A percentile compares a stretch with the other conserved stretches of the same genome.
These are phyloP conservation scores for Asterophora lycoperdoides DNA, from an alignment of 768 basidiomycete genomes.

Conservation along the genomic window DNA sequence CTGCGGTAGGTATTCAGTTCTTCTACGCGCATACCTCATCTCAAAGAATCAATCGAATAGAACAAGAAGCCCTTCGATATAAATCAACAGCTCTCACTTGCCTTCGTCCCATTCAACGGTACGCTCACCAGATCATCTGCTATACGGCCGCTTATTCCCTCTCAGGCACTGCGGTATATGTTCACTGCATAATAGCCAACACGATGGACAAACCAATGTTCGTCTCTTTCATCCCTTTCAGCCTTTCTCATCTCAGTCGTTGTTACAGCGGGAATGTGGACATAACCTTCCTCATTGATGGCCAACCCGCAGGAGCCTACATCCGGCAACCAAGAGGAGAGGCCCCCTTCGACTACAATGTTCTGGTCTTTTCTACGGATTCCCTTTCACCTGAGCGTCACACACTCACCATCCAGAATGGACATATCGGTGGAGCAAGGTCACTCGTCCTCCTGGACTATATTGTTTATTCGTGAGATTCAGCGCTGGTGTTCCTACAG, in stretches of 20 bases:
- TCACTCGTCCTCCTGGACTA: slow-evolving; percentile 35
- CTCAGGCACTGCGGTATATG: slow-evolving; percentile 41
- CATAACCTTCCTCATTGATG: slow-evolving; percentile 37
- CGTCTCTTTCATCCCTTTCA: background rate
- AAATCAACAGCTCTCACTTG: slow-evolving; percentile 17
- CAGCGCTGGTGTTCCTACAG: background rate
- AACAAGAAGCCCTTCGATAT: slow-evolving; percentile 11
- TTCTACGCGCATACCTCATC: slow-evolving; percentile 3
- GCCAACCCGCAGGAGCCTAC: slow-evolving; percentile 26
- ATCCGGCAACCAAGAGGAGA: slow-evolving; percentile 15
- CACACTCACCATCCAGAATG: slow-evolving; percentile 31
- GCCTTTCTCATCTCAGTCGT: background rate
- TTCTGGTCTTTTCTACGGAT: slow-evolving; percentile 29
- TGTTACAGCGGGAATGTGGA: slow-evolving; percentile 25
- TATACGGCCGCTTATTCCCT: slow-evolving; percentile 4
- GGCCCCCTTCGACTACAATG: slow-evolving; percentile 27
- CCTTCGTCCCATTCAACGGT: slow-evolving; percentile 34
- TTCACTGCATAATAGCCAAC: slow-evolving; percentile 34
- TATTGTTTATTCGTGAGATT: slow-evolving; percentile 36
- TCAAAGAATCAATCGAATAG: slow-evolving; percentile 10
- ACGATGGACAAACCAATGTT: slow-evolving; percentile 18
- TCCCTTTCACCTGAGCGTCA: slow-evolving; percentile 26
- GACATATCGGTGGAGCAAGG: slow-evolving; percentile 21
- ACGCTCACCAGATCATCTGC: background rate
- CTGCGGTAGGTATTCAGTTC: slow-evolving; percentile 12